Evolutionary conservation across 179 eudicot genomes (phyloP), one percentile per base, ranked within the genome.

Genomic region (Silene vulgaris): DNA sequence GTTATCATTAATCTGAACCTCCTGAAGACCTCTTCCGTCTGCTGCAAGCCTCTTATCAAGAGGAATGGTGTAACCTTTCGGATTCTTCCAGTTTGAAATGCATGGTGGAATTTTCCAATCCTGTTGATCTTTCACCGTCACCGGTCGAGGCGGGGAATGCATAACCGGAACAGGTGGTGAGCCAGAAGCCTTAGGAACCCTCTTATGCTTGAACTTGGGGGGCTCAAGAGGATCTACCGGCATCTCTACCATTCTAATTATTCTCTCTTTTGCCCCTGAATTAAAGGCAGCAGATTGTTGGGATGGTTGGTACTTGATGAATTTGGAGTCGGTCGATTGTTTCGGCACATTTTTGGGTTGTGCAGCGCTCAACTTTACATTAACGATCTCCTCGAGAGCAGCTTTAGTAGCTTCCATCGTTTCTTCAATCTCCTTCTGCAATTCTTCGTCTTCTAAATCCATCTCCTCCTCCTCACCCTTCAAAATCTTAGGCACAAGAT

Each of bases 41-140:
- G 97, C 98, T 11, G 98, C 98, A 72, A 93, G 82, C 43, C 98
- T 90, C 81, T 89, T 93, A 62, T 93, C 97, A 9, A 93, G 85
- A 2, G 98, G 98, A 50, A 93, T 93, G 1, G 98, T 91, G 69
- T 89, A 93, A 72, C 97, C 98, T 80, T 93, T 93, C 0, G 98
- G 93, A 59, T 91, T 91, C 88, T 93, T 93, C 98, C 96, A 93
- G 79, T 93, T 93, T 0, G 98, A 93, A 74, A 93, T 90, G 69
- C 98, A 93, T 1, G 98, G 98, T 1, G 97, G 97, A 40, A 93
- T 91, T 72, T 91, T 91, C 97, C 98, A 91, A 62, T 93, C 98
- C 37, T 91, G 90, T 76, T 90, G 98, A 75, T 93, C 98, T 81
- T 93, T 93, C 57, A 89, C 97, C 6, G 97, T 93, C 73, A 91